These are phyloP conservation scores for Gynostemma pentaphyllum DNA, from an alignment of 306 rosid genomes.

Conservation along the genomic window DNA sequence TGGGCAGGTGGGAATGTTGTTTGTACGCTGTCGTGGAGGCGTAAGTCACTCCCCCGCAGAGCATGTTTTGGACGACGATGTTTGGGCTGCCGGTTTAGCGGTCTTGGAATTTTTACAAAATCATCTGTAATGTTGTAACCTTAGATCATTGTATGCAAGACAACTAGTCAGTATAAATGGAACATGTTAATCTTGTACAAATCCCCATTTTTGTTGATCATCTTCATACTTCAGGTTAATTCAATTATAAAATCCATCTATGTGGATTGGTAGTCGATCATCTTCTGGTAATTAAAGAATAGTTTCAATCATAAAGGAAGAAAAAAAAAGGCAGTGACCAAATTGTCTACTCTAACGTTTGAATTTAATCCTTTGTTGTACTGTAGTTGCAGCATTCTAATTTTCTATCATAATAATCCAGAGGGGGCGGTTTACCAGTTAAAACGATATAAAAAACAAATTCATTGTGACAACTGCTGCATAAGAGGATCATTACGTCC, in stretches of 20 bases:
- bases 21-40: conserved; percentile 91
- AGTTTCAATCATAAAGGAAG: neutral
- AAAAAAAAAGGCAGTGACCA: too few species aligned
- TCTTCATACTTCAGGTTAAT: neutral
- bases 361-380: too few species aligned
- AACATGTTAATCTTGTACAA: conserved; percentile 3
- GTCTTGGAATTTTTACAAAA: conserved; percentile 55
- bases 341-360: too few species aligned
- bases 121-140: conserved; percentile 6
- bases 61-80: conserved; percentile 63
- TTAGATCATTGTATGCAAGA: neutral
- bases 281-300: neutral
- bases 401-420: too few species aligned
- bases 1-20: conserved; percentile 80
- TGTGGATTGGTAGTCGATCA: conserved; percentile 2
- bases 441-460: neutral
- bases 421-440: too few species aligned
- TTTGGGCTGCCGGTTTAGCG: conserved; percentile 81
- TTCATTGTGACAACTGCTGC: neutral
- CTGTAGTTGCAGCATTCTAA: too few species aligned
- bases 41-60: conserved; percentile 87
- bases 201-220: conserved; percentile 1
- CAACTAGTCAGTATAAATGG: neutral
- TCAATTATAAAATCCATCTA: neutral
- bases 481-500: neutral